Conservation (phyloP, 768 basidiomycete species). For the Mycena filopes region DNA sequence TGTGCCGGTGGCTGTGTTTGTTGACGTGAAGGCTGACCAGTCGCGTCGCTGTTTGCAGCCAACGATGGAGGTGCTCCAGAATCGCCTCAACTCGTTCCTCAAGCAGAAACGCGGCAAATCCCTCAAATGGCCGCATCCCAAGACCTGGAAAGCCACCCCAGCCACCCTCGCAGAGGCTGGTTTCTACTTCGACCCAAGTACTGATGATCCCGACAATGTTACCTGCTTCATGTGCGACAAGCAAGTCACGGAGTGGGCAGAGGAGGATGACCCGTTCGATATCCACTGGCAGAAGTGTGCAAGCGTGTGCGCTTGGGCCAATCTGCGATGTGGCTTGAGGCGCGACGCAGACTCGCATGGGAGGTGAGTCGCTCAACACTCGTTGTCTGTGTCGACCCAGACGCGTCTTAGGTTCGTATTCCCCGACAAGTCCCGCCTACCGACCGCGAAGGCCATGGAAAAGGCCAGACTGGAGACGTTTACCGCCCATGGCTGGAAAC, state of each 20-base stretch:
- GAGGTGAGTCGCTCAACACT: constrained; percentile 52
- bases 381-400: background rate
- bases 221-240: constrained; percentile 88
- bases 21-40: background rate
- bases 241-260: constrained; percentile 86
- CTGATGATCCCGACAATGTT: constrained; percentile 77
- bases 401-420: constrained; percentile 63
- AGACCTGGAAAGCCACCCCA: constrained; percentile 73
- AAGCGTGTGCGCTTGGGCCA: constrained; percentile 80
- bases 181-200: constrained; percentile 83
- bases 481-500: constrained; percentile 68
- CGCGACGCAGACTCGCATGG: constrained; percentile 67
- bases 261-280: constrained; percentile 84
- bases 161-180: constrained; percentile 86
- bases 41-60: constrained; percentile 25
- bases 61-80: constrained; percentile 64
- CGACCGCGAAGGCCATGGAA: constrained; percentile 75
- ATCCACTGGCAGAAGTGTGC: constrained; percentile 83
- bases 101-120: constrained; percentile 72
- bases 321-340: constrained; percentile 75
- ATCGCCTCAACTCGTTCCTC: constrained; percentile 75
- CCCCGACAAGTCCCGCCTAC: constrained; percentile 68
- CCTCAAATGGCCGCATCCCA: constrained; percentile 85
- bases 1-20: background rate
- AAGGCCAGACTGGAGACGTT: constrained; percentile 79